Percentiles rank a stretch among this genome's conserved stretches.
phyloP scores from a whole-genome alignment of 73 alveolate species.

The Tetrahymena malaccensis region DNA sequence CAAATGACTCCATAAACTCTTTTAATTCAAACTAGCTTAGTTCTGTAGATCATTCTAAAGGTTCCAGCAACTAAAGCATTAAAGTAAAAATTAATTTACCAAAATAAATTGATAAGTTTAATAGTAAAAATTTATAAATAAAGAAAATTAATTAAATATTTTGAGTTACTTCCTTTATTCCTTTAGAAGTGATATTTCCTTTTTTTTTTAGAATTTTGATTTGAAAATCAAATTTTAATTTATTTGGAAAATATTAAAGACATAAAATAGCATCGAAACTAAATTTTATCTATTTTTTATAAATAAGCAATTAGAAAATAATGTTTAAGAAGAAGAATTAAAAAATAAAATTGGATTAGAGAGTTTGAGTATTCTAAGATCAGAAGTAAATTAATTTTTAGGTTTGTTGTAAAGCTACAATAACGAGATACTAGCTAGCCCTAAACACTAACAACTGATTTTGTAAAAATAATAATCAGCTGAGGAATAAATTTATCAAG shows the following conservation, averaged over 20 bases:
- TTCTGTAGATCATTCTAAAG: not conserved
- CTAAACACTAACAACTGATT: not conserved
- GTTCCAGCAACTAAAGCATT: not conserved
- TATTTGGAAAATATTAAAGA: too few relatives aligned
- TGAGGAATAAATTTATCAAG: not conserved
- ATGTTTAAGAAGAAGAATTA: not conserved
- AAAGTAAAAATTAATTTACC: not conserved
- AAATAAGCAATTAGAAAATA: not conserved
- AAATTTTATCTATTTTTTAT: not conserved
- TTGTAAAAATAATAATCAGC: not conserved
- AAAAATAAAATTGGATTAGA: not conserved
- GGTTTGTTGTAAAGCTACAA: not conserved
- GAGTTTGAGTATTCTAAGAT: not conserved
- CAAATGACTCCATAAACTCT: not conserved
- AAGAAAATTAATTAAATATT: too few relatives aligned
- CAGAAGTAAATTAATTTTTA: not conserved
- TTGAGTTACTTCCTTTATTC: not conserved
- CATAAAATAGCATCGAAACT: too few relatives aligned
- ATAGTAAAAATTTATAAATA: too few relatives aligned
- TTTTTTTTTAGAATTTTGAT: not conserved
- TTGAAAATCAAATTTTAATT: not conserved
- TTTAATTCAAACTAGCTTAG: not conserved
- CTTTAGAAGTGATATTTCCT: too few relatives aligned
- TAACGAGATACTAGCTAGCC: not conserved
- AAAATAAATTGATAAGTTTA: too few relatives aligned